Conservation (phyloP, 495 filamentous ascomycete genomes). For the Penicillium macrosclerotiorum region DNA sequence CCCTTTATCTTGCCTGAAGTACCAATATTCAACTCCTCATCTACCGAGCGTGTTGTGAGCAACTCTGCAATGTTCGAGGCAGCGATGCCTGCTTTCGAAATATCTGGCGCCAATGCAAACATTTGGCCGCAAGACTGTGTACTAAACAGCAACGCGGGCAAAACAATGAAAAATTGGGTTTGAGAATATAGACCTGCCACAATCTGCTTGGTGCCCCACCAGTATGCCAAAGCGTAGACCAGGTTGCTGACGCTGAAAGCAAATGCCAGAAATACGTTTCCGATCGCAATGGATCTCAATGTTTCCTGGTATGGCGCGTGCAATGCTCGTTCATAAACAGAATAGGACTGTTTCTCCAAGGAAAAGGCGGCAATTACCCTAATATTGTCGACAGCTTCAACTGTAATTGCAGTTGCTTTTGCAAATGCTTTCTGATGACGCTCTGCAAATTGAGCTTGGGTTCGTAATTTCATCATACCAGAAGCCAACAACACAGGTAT, state of each 20-base stretch:
- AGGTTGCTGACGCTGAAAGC: conserved; percentile 47
- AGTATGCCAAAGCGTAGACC: conserved; percentile 65
- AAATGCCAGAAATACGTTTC: conserved; percentile 37
- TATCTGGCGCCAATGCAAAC: conserved; percentile 61
- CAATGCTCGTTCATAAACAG: conserved; percentile 33
- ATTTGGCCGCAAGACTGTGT: conserved; percentile 65
- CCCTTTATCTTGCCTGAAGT: conserved; percentile 10
- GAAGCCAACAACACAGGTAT: conserved; percentile 41
- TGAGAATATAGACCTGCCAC: conserved; percentile 53
- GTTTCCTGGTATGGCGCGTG: conserved; percentile 46
- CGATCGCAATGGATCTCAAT: conserved; percentile 38
- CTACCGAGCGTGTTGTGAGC: conserved; percentile 30
- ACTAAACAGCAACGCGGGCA: conserved; percentile 55
- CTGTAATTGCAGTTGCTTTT: conserved; percentile 46
- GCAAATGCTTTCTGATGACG: conserved; percentile 55
- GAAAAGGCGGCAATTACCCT: conserved; percentile 51
- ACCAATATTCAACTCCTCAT: conserved; percentile 24
- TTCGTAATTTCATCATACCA: conserved; percentile 52
- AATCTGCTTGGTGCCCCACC: conserved; percentile 62
- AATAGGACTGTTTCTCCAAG: conserved; percentile 41
- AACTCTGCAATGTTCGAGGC: conserved; percentile 35
- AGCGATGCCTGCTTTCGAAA: conserved; percentile 51
- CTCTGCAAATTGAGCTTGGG: conserved; percentile 54
- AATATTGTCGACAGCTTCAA: conserved; percentile 51
- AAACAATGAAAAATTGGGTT: conserved; percentile 65